Percentiles rank a stretch among this genome's conserved stretches.
Conservation (phyloP, 179 eudicot genomes). For the Nepenthes alata region DNA sequence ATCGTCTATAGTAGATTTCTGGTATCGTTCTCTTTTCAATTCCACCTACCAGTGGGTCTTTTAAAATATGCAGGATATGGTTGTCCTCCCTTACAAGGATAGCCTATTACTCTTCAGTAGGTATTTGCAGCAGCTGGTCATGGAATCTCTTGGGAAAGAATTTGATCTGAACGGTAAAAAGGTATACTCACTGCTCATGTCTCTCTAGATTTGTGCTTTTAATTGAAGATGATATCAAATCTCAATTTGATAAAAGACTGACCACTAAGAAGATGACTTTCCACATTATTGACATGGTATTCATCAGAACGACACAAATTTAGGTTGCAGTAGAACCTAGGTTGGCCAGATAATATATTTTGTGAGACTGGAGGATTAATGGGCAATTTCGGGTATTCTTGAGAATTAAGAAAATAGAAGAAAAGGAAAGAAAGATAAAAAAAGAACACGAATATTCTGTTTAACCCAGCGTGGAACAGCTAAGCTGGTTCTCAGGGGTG, state of each 20-base stretch:
- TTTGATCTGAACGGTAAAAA: constrained; percentile 87
- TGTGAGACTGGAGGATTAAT: no score
- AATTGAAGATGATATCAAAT: background rate
- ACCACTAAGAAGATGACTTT: no score
- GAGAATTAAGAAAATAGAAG: no score
- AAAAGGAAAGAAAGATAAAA: no score
- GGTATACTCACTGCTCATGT: constrained; percentile 28
- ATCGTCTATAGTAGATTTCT: background rate
- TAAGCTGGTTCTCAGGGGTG: no score
- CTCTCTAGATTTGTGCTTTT: background rate
- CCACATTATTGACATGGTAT: no score
- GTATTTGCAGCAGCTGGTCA: constrained; percentile 93
- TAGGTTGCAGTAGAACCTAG: no score
- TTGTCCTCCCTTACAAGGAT: constrained; percentile 98
- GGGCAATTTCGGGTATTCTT: no score
- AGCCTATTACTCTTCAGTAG: constrained; percentile 87
- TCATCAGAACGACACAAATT: no score
- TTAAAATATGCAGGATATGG: constrained; percentile 66
- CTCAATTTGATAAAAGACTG: background rate
- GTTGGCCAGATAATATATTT: no score
- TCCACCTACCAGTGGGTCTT: background rate
- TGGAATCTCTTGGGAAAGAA: constrained; percentile 98
- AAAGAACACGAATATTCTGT: no score
- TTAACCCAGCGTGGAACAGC: no score
- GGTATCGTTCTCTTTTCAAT: background rate